A percentile compares a stretch with the other conserved stretches of the same genome.
Conservation (phyloP, 2,329 filamentous ascomycete species). For the Phialophora verrucosa region DNA sequence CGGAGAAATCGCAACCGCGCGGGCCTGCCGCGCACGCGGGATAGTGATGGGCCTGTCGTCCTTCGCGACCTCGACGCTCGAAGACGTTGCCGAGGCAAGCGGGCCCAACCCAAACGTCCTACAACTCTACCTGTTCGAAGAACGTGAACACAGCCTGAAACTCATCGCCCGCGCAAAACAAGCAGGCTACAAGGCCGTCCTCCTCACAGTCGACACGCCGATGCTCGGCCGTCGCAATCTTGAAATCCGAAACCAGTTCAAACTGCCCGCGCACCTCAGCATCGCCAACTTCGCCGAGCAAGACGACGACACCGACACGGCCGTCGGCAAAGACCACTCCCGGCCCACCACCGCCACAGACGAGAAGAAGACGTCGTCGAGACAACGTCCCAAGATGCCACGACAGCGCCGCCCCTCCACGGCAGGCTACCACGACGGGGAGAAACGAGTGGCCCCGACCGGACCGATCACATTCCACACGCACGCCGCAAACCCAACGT, state of each 20-base stretch:
- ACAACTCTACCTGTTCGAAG: constrained; percentile 59
- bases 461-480: constrained; percentile 90
- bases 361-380: constrained; percentile 16
- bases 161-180: constrained; percentile 49
- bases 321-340: constrained; percentile 8
- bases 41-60: constrained; percentile 53
- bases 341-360: constrained; percentile 13
- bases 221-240: constrained; percentile 52
- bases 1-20: constrained; percentile 55
- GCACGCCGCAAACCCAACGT: constrained; percentile 86
- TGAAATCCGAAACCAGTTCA: constrained; percentile 39
- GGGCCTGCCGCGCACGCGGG: constrained; percentile 48
- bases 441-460: constrained; percentile 66
- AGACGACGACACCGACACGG: constrained; percentile 58
- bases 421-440: constrained; percentile 30
- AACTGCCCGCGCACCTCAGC: constrained; percentile 34
- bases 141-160: constrained; percentile 48
- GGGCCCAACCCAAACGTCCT: constrained; percentile 47
- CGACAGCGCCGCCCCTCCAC: constrained; percentile 17
- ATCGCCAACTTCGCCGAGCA: constrained; percentile 43
- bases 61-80: constrained; percentile 50
- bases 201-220: constrained; percentile 60
- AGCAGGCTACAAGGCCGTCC: constrained; percentile 57
- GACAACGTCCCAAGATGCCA: constrained; percentile 13
- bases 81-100: constrained; percentile 51